Evolutionary conservation across 108 stramenopile species (phyloP), one percentile per base, ranked within the genome.

Genomic region (Mediolabrus comicus): DNA sequence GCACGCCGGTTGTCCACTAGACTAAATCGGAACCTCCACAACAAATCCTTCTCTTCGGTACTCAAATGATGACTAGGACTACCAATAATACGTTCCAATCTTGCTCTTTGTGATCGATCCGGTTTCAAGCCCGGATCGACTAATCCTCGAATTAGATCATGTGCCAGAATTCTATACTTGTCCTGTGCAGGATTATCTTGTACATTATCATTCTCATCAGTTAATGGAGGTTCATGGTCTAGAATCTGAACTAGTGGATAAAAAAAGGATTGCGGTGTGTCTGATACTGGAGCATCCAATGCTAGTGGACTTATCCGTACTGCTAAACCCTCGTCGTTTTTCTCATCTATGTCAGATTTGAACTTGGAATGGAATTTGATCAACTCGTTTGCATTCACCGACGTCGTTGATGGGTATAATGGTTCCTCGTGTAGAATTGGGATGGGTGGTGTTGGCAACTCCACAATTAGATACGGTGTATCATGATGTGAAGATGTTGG

Each of bases 91-190:
- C 85, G 76, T 33, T 92, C 92, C 41, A 99, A 79, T 46, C 77
- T 32, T 13, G 71, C 80, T 35, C 91, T 83, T 75, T 98, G 92
- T 19, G 74, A 80, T 55, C 88, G 74, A 74, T 97, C 95, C 6
- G 98, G 98, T 72, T 98, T 98, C 11, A 98, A 77, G n/a, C 90
- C 89, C 4, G 91, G 89, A 82, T 99, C 98, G 12, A 98, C 95
- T 19, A 93, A 39, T 25, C 96, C 97, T 13, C 98, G 87, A n/a
- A 96, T 75, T 31, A 88, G 58, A 71, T 97, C 96, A 67, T 95
- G 96, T 25, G 91, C 94, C 12, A 98, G 74, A 34, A 95, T 92
- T 16, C 98, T 81, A 75, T 98, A 98, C 77, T 98, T 98, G 46
- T 98, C 96, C 78, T 99, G 97, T 43, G 91, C 86, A 2, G 89